Conservation (phyloP, 139 green algal species). For the Mesotaenium endlicherianum region DNA sequence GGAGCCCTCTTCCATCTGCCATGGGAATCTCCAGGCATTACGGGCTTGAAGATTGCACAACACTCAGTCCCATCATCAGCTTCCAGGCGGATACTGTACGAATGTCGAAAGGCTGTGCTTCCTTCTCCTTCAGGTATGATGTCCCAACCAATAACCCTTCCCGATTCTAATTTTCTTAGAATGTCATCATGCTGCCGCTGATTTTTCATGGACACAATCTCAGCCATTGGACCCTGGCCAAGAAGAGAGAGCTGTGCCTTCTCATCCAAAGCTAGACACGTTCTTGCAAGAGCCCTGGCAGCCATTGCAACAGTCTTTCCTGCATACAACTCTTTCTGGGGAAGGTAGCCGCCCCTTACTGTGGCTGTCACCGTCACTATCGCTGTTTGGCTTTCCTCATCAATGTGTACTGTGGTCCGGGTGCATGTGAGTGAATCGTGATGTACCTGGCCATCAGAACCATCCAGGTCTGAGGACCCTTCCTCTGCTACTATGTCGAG, state of each 20-base stretch:
- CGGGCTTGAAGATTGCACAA: constrained; percentile 29
- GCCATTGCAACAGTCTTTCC: constrained; percentile 32
- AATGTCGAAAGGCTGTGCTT: constrained; percentile 22
- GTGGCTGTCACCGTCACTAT: constrained; percentile 41
- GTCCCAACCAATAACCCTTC: not conserved
- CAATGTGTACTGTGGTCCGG: constrained; percentile 18
- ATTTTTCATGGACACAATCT: not conserved
- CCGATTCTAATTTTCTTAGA: not conserved
- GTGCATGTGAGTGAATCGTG: constrained; percentile 45
- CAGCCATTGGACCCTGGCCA: not conserved
- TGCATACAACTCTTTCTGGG: constrained; percentile 3
- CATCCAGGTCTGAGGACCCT: constrained; percentile 11
- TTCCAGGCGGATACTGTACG: constrained; percentile 4
- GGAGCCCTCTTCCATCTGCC: constrained; percentile 24
- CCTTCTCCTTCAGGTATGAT: not conserved
- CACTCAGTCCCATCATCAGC: not conserved
- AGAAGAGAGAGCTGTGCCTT: constrained; percentile 30
- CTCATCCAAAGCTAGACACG: constrained; percentile 35
- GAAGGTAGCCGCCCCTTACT: constrained; percentile 11
- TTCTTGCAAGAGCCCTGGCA: constrained; percentile 26
- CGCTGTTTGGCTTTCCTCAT: constrained; percentile 35
- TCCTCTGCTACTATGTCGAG: not conserved
- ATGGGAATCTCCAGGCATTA: constrained; percentile 3
- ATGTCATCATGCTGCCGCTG: constrained; percentile 17
- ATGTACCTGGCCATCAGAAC: too few relatives aligned